Evolutionary conservation across 2,329 filamentous ascomycete species (phyloP).

Genomic region (Fusarium sp.): DNA sequence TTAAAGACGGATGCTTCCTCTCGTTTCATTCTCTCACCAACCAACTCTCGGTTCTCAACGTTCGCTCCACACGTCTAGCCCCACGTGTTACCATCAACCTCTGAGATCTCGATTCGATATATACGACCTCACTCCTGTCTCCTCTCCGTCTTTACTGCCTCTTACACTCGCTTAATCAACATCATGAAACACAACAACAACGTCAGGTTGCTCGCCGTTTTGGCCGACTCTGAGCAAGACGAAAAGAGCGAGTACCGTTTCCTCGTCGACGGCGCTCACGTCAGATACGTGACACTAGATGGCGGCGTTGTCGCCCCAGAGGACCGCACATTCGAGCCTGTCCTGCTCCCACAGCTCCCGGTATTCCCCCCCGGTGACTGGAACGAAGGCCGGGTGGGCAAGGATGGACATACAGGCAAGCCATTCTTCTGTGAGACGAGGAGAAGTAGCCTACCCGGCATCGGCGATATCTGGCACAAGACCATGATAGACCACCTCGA

Average conservation of each 20-base stretch:
- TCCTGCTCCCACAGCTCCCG: conserved; percentile 48
- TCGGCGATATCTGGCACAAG: conserved; percentile 49
- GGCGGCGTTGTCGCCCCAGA: conserved; percentile 46
- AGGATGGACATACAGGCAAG: conserved; percentile 36
- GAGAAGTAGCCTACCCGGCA: conserved; percentile 43
- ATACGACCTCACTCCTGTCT: neutral
- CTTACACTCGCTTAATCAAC: neutral
- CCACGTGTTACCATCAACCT: conserved; percentile 16
- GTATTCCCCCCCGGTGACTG: conserved; percentile 52
- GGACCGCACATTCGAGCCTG: conserved; percentile 48
- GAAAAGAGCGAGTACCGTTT: conserved; percentile 51
- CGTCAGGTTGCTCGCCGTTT: conserved; percentile 40
- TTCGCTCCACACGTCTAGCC: neutral
- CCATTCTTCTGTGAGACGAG: conserved; percentile 43
- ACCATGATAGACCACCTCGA: conserved; percentile 49
- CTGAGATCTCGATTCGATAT: conserved; percentile 6
- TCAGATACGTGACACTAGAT: conserved; percentile 55
- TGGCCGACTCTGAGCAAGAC: conserved; percentile 41
- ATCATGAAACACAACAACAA: conserved; percentile 36
- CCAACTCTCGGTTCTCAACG: neutral
- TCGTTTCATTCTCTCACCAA: conserved; percentile 3
- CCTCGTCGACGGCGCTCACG: conserved; percentile 47
- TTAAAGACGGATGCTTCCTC: conserved; percentile 17
- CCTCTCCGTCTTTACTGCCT: neutral
- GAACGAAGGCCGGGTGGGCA: conserved; percentile 51